These are phyloP conservation scores for Penicillium roqueforti DNA, from an alignment of 495 filamentous ascomycete genomes.

Conservation along the genomic window DNA sequence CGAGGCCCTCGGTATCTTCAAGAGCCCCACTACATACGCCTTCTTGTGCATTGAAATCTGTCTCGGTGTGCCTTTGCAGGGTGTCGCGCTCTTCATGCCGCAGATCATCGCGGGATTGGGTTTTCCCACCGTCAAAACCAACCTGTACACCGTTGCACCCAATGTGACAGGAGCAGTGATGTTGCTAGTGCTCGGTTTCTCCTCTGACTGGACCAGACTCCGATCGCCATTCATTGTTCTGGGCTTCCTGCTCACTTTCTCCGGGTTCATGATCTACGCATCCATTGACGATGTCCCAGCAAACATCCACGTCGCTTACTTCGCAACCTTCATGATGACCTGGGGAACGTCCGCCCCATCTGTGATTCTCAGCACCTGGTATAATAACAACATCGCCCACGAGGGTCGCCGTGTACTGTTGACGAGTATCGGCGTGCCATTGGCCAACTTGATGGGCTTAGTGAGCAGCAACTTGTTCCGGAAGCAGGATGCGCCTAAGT, in stretches of 20 bases:
- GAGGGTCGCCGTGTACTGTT: constrained; percentile 67
- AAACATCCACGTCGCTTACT: constrained; percentile 64
- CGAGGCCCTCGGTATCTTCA: constrained; percentile 62
- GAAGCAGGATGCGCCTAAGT: constrained; percentile 65
- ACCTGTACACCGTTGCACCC: constrained; percentile 73
- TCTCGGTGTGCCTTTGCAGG: constrained; percentile 71
- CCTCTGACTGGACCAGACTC: constrained; percentile 59
- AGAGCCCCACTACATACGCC: constrained; percentile 55
- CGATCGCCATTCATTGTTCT: constrained; percentile 71
- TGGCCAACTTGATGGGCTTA: constrained; percentile 79
- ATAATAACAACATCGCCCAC: constrained; percentile 77
- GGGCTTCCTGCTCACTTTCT: constrained; percentile 68
- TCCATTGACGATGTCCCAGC: constrained; percentile 58
- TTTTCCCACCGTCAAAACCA: constrained; percentile 64
- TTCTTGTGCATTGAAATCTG: constrained; percentile 69
- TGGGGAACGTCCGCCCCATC: constrained; percentile 59
- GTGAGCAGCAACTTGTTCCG: constrained; percentile 72
- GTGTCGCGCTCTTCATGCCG: constrained; percentile 66
- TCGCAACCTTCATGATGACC: constrained; percentile 78
- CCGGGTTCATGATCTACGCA: constrained; percentile 72
- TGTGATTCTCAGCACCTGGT: constrained; percentile 56
- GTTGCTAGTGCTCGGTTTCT: constrained; percentile 64
- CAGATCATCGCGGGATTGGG: constrained; percentile 65
- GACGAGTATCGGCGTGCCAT: constrained; percentile 68
- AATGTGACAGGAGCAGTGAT: constrained; percentile 66